phyloP scores from a whole-genome alignment of 176 grass and related monocot species.

The Aegilops tauschii region DNA sequence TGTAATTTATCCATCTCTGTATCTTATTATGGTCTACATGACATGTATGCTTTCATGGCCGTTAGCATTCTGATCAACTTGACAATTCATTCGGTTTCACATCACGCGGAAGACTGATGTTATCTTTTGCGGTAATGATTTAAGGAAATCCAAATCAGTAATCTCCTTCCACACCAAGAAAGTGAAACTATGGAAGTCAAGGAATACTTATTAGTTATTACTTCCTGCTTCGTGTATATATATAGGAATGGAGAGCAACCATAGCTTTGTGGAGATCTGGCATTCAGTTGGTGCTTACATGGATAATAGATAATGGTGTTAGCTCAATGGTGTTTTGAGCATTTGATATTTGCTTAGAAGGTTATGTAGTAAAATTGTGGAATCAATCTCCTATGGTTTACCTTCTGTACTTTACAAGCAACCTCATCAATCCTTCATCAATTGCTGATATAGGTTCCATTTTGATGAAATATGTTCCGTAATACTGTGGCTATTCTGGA shows the following conservation, averaged over 20 bases:
- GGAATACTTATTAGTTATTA: background rate
- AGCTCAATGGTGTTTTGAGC: background rate
- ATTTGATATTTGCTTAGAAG: background rate
- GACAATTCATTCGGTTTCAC: background rate
- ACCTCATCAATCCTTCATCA: background rate
- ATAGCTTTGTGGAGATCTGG: background rate
- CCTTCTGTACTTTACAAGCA: background rate
- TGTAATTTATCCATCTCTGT: conserved; percentile 51
- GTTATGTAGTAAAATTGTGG: background rate
- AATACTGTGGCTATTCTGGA: background rate
- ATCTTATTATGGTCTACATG: conserved; percentile 6
- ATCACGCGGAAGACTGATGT: background rate
- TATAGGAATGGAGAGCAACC: background rate
- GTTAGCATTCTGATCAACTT: background rate
- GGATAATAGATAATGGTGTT: background rate
- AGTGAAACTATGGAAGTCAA: background rate
- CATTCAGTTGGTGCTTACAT: background rate
- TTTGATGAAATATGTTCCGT: background rate
- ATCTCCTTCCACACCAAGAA: background rate
- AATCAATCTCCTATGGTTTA: background rate
- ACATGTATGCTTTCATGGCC: background rate
- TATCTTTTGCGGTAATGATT: background rate
- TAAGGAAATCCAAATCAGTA: background rate
- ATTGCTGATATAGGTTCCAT: background rate
- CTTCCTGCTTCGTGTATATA: background rate